Base-by-base conservation (phyloP, 768 basidiomycete genomes). In the Lactarius sanguifluus region DNA sequence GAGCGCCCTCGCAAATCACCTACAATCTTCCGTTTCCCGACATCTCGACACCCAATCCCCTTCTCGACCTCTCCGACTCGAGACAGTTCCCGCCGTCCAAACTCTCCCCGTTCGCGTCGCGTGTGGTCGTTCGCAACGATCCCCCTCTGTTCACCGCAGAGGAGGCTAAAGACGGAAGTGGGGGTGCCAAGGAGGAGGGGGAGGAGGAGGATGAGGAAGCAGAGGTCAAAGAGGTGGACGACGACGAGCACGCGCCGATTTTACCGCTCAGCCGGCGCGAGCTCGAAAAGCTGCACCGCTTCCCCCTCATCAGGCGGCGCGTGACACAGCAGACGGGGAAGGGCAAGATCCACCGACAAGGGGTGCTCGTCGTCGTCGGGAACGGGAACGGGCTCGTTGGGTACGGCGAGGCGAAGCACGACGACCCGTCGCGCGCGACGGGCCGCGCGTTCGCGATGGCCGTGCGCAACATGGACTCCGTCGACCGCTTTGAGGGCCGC, bases 241-340 rank as follows among this genome's bases (percentile, higher is more conserved):
- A 70, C 41, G 66, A 64, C 52, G 68, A 73, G 62, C 61, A 62
- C 43, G 36, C 64, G 45, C 61, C 62, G 78, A 80, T 62, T 76
- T 74, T 84, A 65, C 74, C 75, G 59, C 64, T 74, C 45, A 30
- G 70, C 18, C 30, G 61, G 5, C 40, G 6, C 43, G 73, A 80
- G 30, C 67, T 77, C 59, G 64, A 71, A n/a, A 72, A 73, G 34
- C 72, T 83, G 36, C 78, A 82, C 69, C 68, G 75, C 25, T 82
- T 80, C 68, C 69, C 79, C 0, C 76, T 84, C 65, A 66, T 85
- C 68, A 70, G 66, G 69, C 83, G 87, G 7, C 79, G 86, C 50
- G 89, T 96, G 71, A 86, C 86, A 5, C 90, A 93, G 68, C 96
- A 98, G 82, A 98, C 95, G 0, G 89, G 90, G 64, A 98, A 98